Evolutionary conservation across 73 alveolate species (phyloP), one percentile per base, ranked within the genome.

Genomic region (Diophrys appendiculata): DNA sequence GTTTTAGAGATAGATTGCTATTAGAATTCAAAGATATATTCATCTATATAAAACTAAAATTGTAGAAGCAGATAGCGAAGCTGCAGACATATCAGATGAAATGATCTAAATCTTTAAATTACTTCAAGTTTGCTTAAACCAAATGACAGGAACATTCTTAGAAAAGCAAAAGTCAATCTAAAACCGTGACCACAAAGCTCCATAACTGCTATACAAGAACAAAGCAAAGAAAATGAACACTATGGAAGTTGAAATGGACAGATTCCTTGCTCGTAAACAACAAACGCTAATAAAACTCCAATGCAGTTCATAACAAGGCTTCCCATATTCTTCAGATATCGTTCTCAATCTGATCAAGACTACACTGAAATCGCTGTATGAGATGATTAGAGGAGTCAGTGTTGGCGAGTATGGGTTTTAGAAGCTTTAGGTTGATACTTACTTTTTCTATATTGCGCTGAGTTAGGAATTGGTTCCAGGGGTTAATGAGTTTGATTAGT

Each of bases 181-280:
- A 11, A 11, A 43, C 5, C 60, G 18, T 11, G 60, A 5, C 18
- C 60, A 25, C 2, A 79, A 70, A 33, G 54, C 69, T 25, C 88
- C 88, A 0, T 80, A 69, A 30, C 60, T 81, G 29, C 75, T 81
- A 28, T 78, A 52, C 5, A 81, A 72, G 33, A 18, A 76, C 11
- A 60, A 43, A 43, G 60, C 60, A 11, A 68, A 72, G 70, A 81
- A 81, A 33, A 72, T 69, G 29, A 81, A 81, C 55, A 69, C 68
- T 13, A 81, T 81, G 89, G 89, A 81, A 33, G 53, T 81, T 77
- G 89, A 81, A 28, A 81, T 81, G 89, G 89, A 81, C 54, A 81
- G 73, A 55, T 81, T 81, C 68, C 55, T 81, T 24, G 82, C 89
- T 11, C 70, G 60, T 28, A 81, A 81, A 54, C 53, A 70, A 23